Evolutionary conservation across 2,329 filamentous ascomycete genomes (phyloP).

Genomic region (Chrysoporthe puriensis): DNA sequence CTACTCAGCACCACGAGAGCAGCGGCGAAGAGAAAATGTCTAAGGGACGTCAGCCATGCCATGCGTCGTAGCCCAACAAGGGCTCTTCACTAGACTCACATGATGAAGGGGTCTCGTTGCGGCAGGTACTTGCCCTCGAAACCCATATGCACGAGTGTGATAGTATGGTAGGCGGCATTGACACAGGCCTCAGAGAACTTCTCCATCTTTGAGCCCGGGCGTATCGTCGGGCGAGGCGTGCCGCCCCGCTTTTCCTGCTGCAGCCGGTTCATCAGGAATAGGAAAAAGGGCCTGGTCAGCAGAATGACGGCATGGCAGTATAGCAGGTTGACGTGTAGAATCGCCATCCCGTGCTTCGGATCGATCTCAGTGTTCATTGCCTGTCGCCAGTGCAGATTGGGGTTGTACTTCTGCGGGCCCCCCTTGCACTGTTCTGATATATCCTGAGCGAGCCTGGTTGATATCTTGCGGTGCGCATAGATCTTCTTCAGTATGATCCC

Average conservation of each 20-base stretch:
- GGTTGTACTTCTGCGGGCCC: constrained; percentile 54
- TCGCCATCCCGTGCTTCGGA: constrained; percentile 57
- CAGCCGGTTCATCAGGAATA: constrained; percentile 56
- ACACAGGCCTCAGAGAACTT: constrained; percentile 57
- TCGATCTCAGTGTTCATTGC: constrained; percentile 45
- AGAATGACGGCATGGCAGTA: constrained; percentile 67
- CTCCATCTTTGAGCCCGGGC: constrained; percentile 43
- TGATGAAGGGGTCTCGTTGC: constrained; percentile 57
- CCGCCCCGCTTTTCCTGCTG: constrained; percentile 39
- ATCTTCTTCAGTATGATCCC: constrained; percentile 61
- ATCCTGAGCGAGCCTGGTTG: constrained; percentile 58
- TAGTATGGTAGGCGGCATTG: constrained; percentile 52
- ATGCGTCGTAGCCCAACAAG: not conserved
- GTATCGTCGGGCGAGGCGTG: constrained; percentile 35
- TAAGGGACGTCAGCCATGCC: constrained; percentile 36
- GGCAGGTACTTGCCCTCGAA: constrained; percentile 50
- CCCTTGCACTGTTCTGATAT: constrained; percentile 57
- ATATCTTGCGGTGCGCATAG: constrained; percentile 63
- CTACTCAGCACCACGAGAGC: constrained; percentile 59
- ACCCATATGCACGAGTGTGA: constrained; percentile 51
- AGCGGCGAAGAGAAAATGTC: constrained; percentile 61
- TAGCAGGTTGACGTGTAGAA: constrained; percentile 65
- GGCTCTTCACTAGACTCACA: constrained; percentile 46
- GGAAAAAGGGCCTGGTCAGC: constrained; percentile 66
- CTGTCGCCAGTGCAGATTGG: constrained; percentile 54